Evolutionary conservation across 139 green algal species (phyloP), one percentile per base, ranked within the genome.

Genomic region (Haematococcus lacustris): DNA sequence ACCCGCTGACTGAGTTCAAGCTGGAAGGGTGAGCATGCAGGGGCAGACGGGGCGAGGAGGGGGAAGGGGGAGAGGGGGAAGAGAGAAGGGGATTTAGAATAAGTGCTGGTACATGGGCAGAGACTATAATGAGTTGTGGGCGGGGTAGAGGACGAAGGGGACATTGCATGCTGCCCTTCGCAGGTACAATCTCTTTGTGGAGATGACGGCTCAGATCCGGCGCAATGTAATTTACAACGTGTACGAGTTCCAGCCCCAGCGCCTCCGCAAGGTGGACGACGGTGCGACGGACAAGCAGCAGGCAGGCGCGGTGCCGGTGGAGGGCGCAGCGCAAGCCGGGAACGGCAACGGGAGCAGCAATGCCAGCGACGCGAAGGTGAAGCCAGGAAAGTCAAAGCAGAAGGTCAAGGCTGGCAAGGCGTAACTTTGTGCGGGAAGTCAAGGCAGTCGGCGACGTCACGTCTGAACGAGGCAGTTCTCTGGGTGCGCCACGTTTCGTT

Each of bases 1-100:
- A 99, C 82, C 96, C 96, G 1, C 87, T 99, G 35, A 96, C 90
- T 4, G 96, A 99, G 89, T 99, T 98, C 88, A 99, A 99, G 87
- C 87, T 99, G 30, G 95, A 99, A 84, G 96, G 91, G 67, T 72
- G 32, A 63, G 67, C 21, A 3, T 99, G 93, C 86, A 98, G n/a
- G n/a, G n/a, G n/a, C n/a, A n/a, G n/a, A n/a, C n/a, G n/a, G n/a
- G n/a, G n/a, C n/a, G n/a, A n/a, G n/a, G n/a, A n/a, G n/a, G n/a
- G n/a, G n/a, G n/a, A n/a, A n/a, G n/a, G n/a, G n/a, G n/a, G n/a
- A n/a, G n/a, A n/a, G n/a, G n/a, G n/a, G n/a, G n/a, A n/a, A n/a
- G n/a, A n/a, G n/a, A n/a, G n/a, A n/a, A n/a, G n/a, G n/a, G n/a
- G n/a, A n/a, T n/a, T n/a, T n/a, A n/a, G n/a, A n/a, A n/a, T n/a